Percentiles rank a stretch among this genome's conserved stretches.
These are phyloP conservation scores for Orbilia javanica DNA, from an alignment of 2,329 filamentous ascomycete genomes.

Conservation along the genomic window DNA sequence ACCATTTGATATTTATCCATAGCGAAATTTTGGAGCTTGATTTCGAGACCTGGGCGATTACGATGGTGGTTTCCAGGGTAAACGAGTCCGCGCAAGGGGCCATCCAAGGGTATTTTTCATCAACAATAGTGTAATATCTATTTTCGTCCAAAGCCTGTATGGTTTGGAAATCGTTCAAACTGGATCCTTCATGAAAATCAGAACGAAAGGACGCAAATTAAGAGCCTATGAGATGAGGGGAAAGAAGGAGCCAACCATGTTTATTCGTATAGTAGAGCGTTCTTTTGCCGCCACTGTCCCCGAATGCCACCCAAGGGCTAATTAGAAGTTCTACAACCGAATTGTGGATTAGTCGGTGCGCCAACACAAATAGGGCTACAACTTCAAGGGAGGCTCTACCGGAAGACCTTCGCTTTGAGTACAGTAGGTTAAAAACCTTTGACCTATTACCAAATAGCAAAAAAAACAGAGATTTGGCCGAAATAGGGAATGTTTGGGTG, in stretches of 20 bases:
- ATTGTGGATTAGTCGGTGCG: background rate
- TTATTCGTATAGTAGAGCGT: conserved; percentile 39
- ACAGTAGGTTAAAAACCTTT: conserved; percentile 90
- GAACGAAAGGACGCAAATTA: background rate
- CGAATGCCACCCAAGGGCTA: conserved; percentile 22
- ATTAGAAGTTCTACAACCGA: conserved; percentile 12
- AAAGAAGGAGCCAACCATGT: conserved; percentile 17
- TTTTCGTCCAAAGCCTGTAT: conserved; percentile 47
- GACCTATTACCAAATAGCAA: conserved; percentile 97
- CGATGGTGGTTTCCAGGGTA: conserved; percentile 86
- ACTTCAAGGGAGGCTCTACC: conserved; percentile 64
- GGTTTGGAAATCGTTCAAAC: conserved; percentile 24
- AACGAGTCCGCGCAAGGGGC: conserved; percentile 84
- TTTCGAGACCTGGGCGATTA: conserved; percentile 93
- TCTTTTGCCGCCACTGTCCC: conserved; percentile 9
- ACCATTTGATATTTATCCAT: conserved; percentile 90
- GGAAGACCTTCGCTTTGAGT: conserved; percentile 83
- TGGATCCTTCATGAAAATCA: conserved; percentile 68
- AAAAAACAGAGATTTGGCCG: conserved; percentile 93
- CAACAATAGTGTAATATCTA: conserved; percentile 76
- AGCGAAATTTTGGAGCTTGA: conserved; percentile 91
- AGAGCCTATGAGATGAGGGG: background rate
- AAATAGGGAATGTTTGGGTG: conserved; percentile 88
- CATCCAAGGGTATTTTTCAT: conserved; percentile 80
- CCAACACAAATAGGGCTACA: background rate